phyloP scores from a whole-genome alignment of 1,284 basidiomycete genomes.

The Moesziomyces antarcticus region DNA sequence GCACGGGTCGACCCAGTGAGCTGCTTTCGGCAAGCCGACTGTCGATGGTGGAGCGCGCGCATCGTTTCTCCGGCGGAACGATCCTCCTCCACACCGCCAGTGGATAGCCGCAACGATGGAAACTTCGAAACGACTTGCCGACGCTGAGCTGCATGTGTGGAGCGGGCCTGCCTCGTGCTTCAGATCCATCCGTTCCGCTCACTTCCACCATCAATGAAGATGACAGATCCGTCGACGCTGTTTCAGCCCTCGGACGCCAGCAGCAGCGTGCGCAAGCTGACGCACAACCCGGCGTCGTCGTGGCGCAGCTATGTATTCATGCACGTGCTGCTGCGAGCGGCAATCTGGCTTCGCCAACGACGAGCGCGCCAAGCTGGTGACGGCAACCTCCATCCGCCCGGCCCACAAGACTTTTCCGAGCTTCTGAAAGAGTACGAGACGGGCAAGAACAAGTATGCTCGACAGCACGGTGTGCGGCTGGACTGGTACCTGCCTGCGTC shows the following conservation, averaged over 20 bases:
- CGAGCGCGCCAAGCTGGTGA: neutral
- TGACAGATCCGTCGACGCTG: neutral
- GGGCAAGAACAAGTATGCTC: constrained; percentile 8
- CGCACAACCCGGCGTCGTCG: constrained; percentile 1
- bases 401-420: constrained; percentile 4
- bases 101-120: too few species aligned
- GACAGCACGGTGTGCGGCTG: constrained; percentile 1
- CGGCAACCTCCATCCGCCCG: neutral
- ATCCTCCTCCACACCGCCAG: too few species aligned
- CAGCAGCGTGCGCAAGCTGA: constrained; percentile 4
- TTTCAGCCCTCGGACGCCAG: neutral
- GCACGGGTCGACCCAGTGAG: too few species aligned
- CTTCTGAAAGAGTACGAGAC: neutral
- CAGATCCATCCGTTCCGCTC: too few species aligned
- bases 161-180: too few species aligned
- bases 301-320: constrained; percentile 5
- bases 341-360: neutral
- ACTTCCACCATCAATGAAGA: too few species aligned
- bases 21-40: too few species aligned
- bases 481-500: constrained; percentile 6
- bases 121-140: too few species aligned
- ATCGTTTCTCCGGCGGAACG: too few species aligned
- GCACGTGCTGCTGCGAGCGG: neutral
- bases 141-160: too few species aligned
- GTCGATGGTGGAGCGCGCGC: too few species aligned